Evolutionary conservation across 371 early-diverging fungal genomes (phyloP), one percentile per base, ranked within the genome.

Genomic region (Entomophthora muscae): DNA sequence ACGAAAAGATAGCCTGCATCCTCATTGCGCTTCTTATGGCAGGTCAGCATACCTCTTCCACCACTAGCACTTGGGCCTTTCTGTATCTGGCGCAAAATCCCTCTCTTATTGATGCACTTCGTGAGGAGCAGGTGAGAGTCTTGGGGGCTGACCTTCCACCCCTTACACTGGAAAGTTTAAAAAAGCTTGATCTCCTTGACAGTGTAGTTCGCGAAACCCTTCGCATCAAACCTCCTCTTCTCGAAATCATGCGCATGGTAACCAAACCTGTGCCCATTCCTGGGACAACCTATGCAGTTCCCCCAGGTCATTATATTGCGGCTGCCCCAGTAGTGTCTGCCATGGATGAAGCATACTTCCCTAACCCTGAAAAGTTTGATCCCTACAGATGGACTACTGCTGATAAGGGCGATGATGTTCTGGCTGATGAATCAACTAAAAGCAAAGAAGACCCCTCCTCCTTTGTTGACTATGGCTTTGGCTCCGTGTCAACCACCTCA

Each of bases 11-110:
- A 66, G 88, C 91, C 23, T 88, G 91, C 78, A 83, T 97, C 81
- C 84, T 94, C 86, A 97, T 95, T 77, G 96, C 96, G 24, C 71
- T 90, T 53, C 77, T 95, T 32, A 89, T 97, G 81, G 98, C 91
- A 53, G 98, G 98, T 22, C 95, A 95, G 73, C 98, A 97, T 75
- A 95, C 98, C 2, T 81, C 82, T 24, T 89, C 95, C 13, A 92
- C 98, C 26, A 94, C 96, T 23, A 78, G 84, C 17, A 83, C 93
- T 32, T 97, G 98, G 98, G 82, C 90, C 17, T 69, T 95, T 13
- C 77, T 92, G 60, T 86, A 89, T 73, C 73, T 97, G 61, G 94
- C 98, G 26, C 74, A 79, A 53, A 76, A 83, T 60, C 91, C 91
- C 0, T 22, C 29, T 17, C 42, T 57, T 23, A 65, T 62, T 52